phyloP scores from a whole-genome alignment of 2,329 filamentous ascomycete genomes.

The Coniosporium tulheliwenetii region DNA sequence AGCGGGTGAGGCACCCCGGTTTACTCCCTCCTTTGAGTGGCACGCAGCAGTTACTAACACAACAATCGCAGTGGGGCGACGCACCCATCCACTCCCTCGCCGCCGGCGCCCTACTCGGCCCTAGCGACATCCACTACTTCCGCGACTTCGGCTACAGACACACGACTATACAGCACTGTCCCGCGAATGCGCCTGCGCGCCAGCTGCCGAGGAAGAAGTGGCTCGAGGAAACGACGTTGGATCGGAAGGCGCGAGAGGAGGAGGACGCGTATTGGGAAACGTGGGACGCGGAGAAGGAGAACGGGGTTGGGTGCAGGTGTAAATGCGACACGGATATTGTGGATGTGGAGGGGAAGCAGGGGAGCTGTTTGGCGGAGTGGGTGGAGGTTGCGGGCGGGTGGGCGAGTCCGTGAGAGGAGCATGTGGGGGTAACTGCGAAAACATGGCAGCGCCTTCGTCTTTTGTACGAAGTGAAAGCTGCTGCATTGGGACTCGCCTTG shows the following conservation, averaged over 20 bases:
- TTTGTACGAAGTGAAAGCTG: too few relatives aligned
- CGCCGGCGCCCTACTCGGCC: slow-evolving; percentile 69
- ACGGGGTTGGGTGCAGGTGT: slow-evolving; percentile 92
- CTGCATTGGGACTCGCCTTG: too few relatives aligned
- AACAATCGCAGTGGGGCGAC: slow-evolving; percentile 71
- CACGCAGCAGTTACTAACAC: slow-evolving; percentile 11
- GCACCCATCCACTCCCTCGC: slow-evolving; percentile 96
- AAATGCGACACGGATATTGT: slow-evolving; percentile 94
- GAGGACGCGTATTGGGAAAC: slow-evolving; percentile 95
- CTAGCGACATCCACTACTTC: slow-evolving; percentile 92
- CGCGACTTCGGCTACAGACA: slow-evolving; percentile 96
- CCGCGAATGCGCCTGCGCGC: slow-evolving; percentile 79
- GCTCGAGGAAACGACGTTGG: slow-evolving; percentile 64
- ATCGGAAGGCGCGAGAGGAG: slow-evolving; percentile 71
- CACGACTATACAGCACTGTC: slow-evolving; percentile 97
- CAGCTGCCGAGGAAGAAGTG: slow-evolving; percentile 70
- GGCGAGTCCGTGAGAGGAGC: slow-evolving; percentile 39
- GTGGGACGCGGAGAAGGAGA: slow-evolving; percentile 77
- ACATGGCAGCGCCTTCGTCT: too few relatives aligned
- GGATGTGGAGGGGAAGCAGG: slow-evolving; percentile 94
- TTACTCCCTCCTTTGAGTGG: slow-evolving; percentile 1
- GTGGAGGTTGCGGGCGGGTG: slow-evolving; percentile 93
- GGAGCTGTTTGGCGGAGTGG: slow-evolving; percentile 90
- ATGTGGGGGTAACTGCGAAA: background rate
- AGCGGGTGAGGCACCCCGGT: slow-evolving; percentile 49